Evolutionary conservation across 768 basidiomycete genomes (phyloP), one percentile per base, ranked within the genome.

Genomic region (Podaxis sp.): DNA sequence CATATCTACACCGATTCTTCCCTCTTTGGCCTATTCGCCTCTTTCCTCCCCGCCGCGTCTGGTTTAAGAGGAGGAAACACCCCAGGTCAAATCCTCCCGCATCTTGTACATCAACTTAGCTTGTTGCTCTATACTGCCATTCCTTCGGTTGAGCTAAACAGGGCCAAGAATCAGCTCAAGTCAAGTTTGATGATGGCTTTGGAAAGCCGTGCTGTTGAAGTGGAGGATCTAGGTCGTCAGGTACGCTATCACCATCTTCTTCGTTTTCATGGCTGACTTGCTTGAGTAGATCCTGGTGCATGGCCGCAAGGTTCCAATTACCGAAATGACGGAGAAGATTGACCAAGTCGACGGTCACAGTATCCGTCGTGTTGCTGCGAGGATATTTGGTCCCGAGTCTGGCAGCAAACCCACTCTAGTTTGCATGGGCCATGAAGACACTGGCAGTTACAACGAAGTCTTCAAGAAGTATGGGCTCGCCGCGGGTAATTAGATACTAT

Each of bases 1-100:
- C 96, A 99, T 76, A 95, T 96, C 71, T 99, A 98, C 76, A 87
- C 88, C 61, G 96, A 98, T 73, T 92, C 93, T 0, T 94, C 94
- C 3, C 81, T 99, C 4, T 97, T 98, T 73, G 96, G 96, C 2
- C 81, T 99, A 40, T 90, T 92, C 69, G 94, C 93, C 0, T 87
- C 92, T 24, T 94, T 96, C 73, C 77, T 90, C 9, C 92, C 92
- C 42, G 80, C 83, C 52, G 75, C 81, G 24, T 80, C 83, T 24
- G 84, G 83, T 44, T 71, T 81, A 53, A 76, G 80, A 49, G 85
- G 84, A 51, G 84, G 86, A 44, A 92, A 84, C 77, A 88, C 79
- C 1, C 85, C 87, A 42, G 79, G 81, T 33, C 85, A 91, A 68
- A 88, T 96, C 61, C 77, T 95, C 51, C 88, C 93, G 2, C 87